These are phyloP conservation scores for Atkinsonella hypoxylon DNA, from an alignment of 2,329 filamentous ascomycete genomes.

Conservation along the genomic window DNA sequence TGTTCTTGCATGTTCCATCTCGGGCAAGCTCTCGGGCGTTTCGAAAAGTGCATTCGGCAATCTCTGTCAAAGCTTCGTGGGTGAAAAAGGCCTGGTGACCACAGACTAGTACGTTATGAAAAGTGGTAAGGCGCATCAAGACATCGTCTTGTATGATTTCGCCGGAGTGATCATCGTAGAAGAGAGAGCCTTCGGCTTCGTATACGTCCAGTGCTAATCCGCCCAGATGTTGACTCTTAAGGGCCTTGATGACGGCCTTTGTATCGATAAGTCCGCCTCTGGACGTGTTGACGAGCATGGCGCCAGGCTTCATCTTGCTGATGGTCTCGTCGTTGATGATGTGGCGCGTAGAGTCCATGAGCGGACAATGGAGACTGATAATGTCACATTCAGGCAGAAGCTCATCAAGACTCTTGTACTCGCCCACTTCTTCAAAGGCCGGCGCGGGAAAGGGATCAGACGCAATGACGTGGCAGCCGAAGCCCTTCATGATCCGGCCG, in stretches of 20 bases:
- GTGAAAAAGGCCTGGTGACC: slow-evolving; percentile 63
- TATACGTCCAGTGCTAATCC: slow-evolving; percentile 58
- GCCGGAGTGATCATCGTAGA: slow-evolving; percentile 53
- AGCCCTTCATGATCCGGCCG: slow-evolving; percentile 50
- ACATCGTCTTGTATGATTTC: slow-evolving; percentile 56
- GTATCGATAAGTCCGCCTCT: slow-evolving; percentile 54
- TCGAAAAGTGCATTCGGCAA: slow-evolving; percentile 45
- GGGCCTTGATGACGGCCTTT: slow-evolving; percentile 42
- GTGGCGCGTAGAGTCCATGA: slow-evolving; percentile 46
- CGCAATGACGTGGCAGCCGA: slow-evolving; percentile 50
- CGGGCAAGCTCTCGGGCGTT: slow-evolving; percentile 38
- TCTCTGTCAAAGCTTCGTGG: slow-evolving; percentile 50
- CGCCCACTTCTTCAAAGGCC: slow-evolving; percentile 37
- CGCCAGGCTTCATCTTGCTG: slow-evolving; percentile 43
- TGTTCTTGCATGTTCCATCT: slow-evolving; percentile 21
- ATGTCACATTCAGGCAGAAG: slow-evolving; percentile 47
- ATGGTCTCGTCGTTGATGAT: slow-evolving; percentile 46
- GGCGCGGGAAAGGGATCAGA: slow-evolving; percentile 43
- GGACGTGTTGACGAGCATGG: slow-evolving; percentile 55
- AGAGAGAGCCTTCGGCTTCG: slow-evolving; percentile 50
- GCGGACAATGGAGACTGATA: slow-evolving; percentile 54
- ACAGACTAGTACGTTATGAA: slow-evolving; percentile 54
- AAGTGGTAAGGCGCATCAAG: slow-evolving; percentile 54
- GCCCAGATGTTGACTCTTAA: slow-evolving; percentile 48
- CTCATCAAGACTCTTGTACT: slow-evolving; percentile 40